phyloP scores from a whole-genome alignment of 805 yeast genomes.

The Teunomyces cretensis region DNA sequence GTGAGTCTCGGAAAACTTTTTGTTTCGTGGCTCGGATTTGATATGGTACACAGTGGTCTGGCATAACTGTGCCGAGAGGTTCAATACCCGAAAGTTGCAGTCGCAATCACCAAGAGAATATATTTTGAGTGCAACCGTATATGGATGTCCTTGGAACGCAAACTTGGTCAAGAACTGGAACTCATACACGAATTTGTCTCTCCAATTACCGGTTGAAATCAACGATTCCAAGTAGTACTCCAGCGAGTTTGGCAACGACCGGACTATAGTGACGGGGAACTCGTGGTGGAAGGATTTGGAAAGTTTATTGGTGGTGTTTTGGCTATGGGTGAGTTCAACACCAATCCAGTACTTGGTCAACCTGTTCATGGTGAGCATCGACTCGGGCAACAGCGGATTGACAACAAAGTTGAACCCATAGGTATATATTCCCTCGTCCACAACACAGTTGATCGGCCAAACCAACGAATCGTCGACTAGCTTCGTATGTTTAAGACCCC shows the following conservation, averaged over 20 bases:
- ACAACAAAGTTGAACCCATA: conserved; percentile 14
- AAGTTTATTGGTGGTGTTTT: too few species aligned
- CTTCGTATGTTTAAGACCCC: background rate
- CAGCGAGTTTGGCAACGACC: background rate
- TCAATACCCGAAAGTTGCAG: background rate
- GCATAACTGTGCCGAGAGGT: background rate
- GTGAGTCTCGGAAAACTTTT: background rate
- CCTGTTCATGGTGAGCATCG: conserved; percentile 4
- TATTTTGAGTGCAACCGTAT: background rate
- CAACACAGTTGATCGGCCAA: background rate
- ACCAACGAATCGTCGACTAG: background rate
- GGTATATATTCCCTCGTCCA: conserved; percentile 11
- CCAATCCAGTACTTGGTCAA: background rate
- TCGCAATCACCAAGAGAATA: background rate
- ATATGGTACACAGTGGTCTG: background rate
- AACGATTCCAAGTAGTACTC: conserved; percentile 6
- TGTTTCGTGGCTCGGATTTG: background rate
- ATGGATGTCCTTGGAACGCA: conserved; percentile 12
- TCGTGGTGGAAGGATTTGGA: too few species aligned
- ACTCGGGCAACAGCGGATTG: conserved; percentile 12
- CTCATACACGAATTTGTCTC: conserved; percentile 15
- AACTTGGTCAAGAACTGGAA: conserved; percentile 14
- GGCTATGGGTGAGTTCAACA: background rate
- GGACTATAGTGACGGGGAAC: background rate
- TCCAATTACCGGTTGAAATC: conserved; percentile 19